Evolutionary conservation across 495 filamentous ascomycete genomes (phyloP), one percentile per base, ranked within the genome.

Genomic region (Schizothecium vesticola): DNA sequence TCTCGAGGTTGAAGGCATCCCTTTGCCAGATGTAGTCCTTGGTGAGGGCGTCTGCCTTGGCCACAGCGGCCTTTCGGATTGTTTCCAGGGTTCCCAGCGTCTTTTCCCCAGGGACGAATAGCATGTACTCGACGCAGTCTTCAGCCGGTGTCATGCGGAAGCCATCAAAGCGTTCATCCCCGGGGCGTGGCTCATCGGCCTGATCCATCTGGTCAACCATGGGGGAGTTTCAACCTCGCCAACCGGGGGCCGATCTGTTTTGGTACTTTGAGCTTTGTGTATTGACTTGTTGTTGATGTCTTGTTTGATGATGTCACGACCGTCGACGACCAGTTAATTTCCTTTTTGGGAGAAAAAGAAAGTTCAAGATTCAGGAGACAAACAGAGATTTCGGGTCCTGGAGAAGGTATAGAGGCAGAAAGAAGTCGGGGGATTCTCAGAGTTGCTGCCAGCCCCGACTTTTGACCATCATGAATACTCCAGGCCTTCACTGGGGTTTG

Each of bases 1-100:
- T 71, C 25, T 81, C 79, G 6, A 96, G 75, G 6, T 79, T 79
- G 68, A 98, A 94, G 4, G 79, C 77, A 23, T 97, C 92, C 4
- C 94, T 88, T 79, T 99, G 95, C 95, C 95, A 99, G 67, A 98
- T 97, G 74, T 97, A 97, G 61, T 91, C 91, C 69, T 88, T 89
- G 55, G 93, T 79, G 24, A 91, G 76, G 23, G 82, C 78, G 55
- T 88, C 87, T 10, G 80, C 83, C 64, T 95, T 77, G 63, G 87
- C 83, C 3, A 83, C 80, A 4, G 91, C 89, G 11, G 85, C 85
- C 74, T 83, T 88, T 70, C 92, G 88, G 5, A 97, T 83, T n/a
- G 85, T 79, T 63, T 90, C 88, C 64, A 99, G 83, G 29, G 84
- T 85, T 12, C 84, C 71, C 16, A 84, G 74, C 22, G 69, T 56